Percentiles rank a stretch among this genome's conserved stretches.
Evolutionary conservation across 805 yeast genomes (phyloP).

Genomic region (Wickerhamiella siamensis): DNA sequence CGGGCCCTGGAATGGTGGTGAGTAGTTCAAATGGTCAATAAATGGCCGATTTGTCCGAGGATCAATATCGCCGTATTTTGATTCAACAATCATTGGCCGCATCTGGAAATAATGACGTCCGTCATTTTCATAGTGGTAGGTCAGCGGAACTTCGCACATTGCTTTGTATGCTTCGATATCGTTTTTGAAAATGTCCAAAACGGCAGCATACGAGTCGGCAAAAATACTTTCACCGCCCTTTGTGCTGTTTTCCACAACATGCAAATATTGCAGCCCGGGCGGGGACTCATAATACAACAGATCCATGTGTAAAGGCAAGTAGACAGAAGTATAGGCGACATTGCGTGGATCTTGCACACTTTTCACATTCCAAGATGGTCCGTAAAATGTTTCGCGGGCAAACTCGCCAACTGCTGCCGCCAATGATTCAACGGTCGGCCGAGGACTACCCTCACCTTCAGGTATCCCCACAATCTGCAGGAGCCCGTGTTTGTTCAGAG

Average conservation of each 20-base stretch:
- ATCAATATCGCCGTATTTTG: slow-evolving; percentile 19
- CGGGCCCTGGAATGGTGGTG: slow-evolving; percentile 79
- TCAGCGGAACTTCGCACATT: slow-evolving; percentile 45
- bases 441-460: slow-evolving; percentile 21
- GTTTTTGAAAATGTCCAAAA: slow-evolving; percentile 34
- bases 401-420: slow-evolving; percentile 46
- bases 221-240: slow-evolving; percentile 56
- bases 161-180: slow-evolving; percentile 57
- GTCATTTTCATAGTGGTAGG: slow-evolving; percentile 52
- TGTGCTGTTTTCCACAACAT: slow-evolving; percentile 33
- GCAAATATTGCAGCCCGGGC: slow-evolving; percentile 63
- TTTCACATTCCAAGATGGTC: slow-evolving; percentile 53
- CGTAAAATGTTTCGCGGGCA: slow-evolving; percentile 57
- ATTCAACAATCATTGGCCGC: slow-evolving; percentile 42
- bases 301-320: slow-evolving; percentile 67
- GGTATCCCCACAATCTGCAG: slow-evolving; percentile 43
- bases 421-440: slow-evolving; percentile 27
- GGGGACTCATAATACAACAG: slow-evolving; percentile 64
- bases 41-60: slow-evolving; percentile 11
- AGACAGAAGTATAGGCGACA: slow-evolving; percentile 51
- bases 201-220: slow-evolving; percentile 58
- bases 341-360: slow-evolving; percentile 41
- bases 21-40: slow-evolving; percentile 50
- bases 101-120: slow-evolving; percentile 46
- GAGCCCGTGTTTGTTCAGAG: slow-evolving; percentile 43